phyloP scores from a whole-genome alignment of 176 grass and related monocot genomes.

The Ensete glaucum region DNA sequence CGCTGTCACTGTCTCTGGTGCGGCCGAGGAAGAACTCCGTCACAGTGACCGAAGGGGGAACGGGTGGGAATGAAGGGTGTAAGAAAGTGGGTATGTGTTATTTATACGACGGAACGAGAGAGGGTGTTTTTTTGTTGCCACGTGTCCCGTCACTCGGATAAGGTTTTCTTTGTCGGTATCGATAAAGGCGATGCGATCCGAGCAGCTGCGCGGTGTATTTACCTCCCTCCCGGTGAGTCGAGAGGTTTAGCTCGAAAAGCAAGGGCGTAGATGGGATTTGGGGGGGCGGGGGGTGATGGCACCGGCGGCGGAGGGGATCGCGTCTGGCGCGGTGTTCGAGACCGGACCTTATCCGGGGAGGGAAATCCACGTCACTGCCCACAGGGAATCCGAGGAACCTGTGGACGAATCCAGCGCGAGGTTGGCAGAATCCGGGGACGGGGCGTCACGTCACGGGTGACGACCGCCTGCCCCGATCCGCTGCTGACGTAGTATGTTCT shows the following conservation, averaged over 20 bases:
- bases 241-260: too few species aligned
- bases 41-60: too few species aligned
- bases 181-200: background rate
- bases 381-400: background rate
- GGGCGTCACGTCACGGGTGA: too few species aligned
- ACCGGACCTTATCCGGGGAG: background rate
- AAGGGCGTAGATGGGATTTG: too few species aligned
- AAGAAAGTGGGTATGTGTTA: background rate
- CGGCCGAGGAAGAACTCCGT: too few species aligned
- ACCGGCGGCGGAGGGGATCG: background rate
- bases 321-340: background rate
- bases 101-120: background rate
- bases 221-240: background rate
- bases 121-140: background rate
- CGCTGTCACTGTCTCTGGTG: background rate
- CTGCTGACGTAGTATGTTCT: too few species aligned
- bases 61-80: background rate
- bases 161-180: background rate
- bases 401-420: too few species aligned
- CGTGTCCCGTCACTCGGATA: background rate
- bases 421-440: too few species aligned
- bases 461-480: too few species aligned
- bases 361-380: background rate
- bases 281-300: background rate
- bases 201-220: background rate